phyloP scores from a whole-genome alignment of 2,329 filamentous ascomycete genomes.

The Cladophialophora bantiana region DNA sequence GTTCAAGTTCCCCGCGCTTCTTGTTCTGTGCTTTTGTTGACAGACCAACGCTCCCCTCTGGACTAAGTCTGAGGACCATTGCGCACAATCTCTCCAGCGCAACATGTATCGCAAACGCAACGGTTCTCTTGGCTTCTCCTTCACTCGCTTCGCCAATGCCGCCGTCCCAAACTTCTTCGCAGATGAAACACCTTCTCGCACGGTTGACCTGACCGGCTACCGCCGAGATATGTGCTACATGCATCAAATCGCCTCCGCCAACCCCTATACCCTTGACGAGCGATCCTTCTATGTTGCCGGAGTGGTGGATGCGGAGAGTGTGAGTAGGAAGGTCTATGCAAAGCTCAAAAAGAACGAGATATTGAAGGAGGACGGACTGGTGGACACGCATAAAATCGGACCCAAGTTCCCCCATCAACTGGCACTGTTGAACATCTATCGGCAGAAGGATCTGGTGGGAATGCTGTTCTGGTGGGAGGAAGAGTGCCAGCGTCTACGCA shows the following conservation, averaged over 20 bases:
- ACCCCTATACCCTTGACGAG: constrained; percentile 34
- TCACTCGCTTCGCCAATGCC: constrained; percentile 35
- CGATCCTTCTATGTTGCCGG: constrained; percentile 34
- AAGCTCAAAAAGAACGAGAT: constrained; percentile 29
- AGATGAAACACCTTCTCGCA: constrained; percentile 11
- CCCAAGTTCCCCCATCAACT: constrained; percentile 34
- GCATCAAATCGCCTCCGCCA: constrained; percentile 32
- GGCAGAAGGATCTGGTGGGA: constrained; percentile 33
- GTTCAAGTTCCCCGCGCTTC: not conserved
- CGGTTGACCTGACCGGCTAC: constrained; percentile 17
- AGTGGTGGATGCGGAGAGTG: constrained; percentile 30
- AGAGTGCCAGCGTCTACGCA: constrained; percentile 35
- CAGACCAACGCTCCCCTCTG: not conserved
- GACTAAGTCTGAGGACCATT: not conserved
- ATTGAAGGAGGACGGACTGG: constrained; percentile 23
- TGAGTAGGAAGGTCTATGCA: constrained; percentile 24
- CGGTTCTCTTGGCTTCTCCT: constrained; percentile 35
- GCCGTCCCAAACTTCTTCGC: constrained; percentile 35
- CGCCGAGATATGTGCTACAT: constrained; percentile 37
- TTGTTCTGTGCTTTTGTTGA: not conserved
- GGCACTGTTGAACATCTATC: constrained; percentile 26
- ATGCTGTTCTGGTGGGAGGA: constrained; percentile 40
- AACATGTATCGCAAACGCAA: constrained; percentile 37
- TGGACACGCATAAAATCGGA: constrained; percentile 34
- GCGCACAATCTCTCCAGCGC: not conserved